Base-by-base conservation (phyloP, 2,329 filamentous ascomycete species). In the Capronia epimyces region DNA sequence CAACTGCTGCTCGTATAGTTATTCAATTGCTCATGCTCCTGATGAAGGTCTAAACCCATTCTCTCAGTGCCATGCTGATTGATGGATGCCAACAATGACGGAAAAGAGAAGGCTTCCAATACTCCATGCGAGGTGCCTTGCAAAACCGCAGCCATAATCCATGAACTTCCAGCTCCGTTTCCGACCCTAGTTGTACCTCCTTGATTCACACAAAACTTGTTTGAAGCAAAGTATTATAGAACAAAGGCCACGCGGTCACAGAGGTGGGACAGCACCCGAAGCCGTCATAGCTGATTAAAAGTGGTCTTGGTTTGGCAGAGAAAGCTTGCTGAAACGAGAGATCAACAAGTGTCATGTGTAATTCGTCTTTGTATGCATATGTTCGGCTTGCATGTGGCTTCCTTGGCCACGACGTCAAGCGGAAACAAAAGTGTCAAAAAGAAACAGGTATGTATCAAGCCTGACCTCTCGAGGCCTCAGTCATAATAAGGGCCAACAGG, bases 311-410 rank as follows among this genome's bases (percentile, higher is more conserved):
- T 27, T 43, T 24, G 43, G 47, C 36, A 42, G 39, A 47, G 46
- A 52, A 46, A 52, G 53, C 43, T 53, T 56, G 53, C 53, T 56
- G 53, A 56, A 56, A 42, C 42, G 53, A 56, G 49, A 56, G 53
- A 56, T 56, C 53, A 56, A 56, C 45, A 49, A 52, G 46, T 27
- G 49, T 44, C 42, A 47, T 39, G 27, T 46, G 42, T 40, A 39
- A 24, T 44, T 25, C n/a, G 43, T 32, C 40, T 15, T 39, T 21
- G 34, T 4, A 37, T 9, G 34, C 15, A 37, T 37, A 37, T 37
- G 12, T 42, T 39, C 13, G 27, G 12, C 43, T 34, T 20, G 29
- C 29, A 36, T 8, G 29, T 21, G 31, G 29, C 29, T n/a, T 37
- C 15, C 2, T 20, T 9, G 29, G 9, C 20, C 27, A n/a, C 20